Evolutionary conservation across 345 rosid genomes (phyloP).

Genomic region (Brassica rapa): DNA sequence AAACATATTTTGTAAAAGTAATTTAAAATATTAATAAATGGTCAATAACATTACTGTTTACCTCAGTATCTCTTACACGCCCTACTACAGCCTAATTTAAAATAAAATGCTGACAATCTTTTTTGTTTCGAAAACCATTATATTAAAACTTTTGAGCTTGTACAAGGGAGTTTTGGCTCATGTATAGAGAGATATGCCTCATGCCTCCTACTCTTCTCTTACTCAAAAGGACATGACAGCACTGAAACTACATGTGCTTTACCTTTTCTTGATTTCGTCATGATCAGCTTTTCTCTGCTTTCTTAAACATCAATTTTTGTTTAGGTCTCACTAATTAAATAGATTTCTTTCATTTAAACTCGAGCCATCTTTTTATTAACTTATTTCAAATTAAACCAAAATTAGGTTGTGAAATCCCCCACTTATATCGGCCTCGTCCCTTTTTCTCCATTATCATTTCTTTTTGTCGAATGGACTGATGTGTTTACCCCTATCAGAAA

Average conservation of each 20-base stretch:
- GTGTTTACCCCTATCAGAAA: too few species aligned
- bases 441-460: neutral
- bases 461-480: neutral
- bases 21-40: neutral
- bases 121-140: neutral
- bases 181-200: neutral
- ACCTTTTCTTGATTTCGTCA: neutral
- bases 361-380: neutral
- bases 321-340: neutral
- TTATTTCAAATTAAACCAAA: neutral
- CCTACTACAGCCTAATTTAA: neutral
- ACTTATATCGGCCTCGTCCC: neutral
- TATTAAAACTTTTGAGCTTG: neutral
- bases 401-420: neutral
- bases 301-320: neutral
- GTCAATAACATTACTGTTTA: neutral
- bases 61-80: neutral
- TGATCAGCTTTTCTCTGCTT: constrained; percentile 8
- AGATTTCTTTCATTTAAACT: neutral
- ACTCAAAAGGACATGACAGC: neutral
- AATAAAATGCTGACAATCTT: neutral
- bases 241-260: constrained; percentile 20
- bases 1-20: neutral
- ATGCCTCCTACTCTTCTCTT: neutral
- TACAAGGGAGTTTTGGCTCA: neutral